Base-by-base conservation (phyloP, 129 eudicot species). In the Lonicera japonica region DNA sequence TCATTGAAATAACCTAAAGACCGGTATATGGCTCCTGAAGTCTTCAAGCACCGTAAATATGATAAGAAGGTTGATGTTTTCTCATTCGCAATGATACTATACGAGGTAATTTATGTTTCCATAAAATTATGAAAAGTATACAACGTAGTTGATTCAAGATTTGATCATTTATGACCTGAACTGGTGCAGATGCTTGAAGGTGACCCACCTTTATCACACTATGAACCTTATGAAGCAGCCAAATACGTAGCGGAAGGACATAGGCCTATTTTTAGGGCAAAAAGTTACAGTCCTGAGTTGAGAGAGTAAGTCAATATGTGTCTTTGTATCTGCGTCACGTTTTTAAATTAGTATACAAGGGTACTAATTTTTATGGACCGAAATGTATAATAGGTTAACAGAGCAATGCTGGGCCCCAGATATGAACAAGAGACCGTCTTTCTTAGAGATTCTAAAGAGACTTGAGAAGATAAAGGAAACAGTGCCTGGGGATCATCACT, bases 11-110 rank as follows among this genome's bases (percentile, higher is more conserved):
- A 62, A 20, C 58, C 60, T 20, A 48, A 61, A 94, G 99, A 94
- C 63, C 92, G 99, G 23, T 94, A 94, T 64, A 94, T 94, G 99
- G 99, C 99, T 64, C 99, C 99, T 64, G 99, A 94, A 79, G 99
- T 94, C 46, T 94, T 94, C 76, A 94, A 83, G 80, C 99, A 94
- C 77, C 75, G 94, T 60, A 94, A 88, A 75, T 94, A 94, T 77
- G 99, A 94, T 64, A 88, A 94, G 83, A 94, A 85, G 72, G 99
- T 94, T 34, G 99, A 88, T 25, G 95, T 94, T 57, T 94, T 88
- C 87, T 94, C 99, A 21, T 94, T 94, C 66, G 96, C 95, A 25
- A 94, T 94, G 99, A 94, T 94, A 74, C 61, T 94, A 50, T 85
- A 80, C 38, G 95, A 94, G 99, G 99, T 94, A 86, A 65, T 54